Base-by-base conservation (phyloP, 2,329 filamentous ascomycete species). In the Thermothelomyces thermophilus region DNA sequence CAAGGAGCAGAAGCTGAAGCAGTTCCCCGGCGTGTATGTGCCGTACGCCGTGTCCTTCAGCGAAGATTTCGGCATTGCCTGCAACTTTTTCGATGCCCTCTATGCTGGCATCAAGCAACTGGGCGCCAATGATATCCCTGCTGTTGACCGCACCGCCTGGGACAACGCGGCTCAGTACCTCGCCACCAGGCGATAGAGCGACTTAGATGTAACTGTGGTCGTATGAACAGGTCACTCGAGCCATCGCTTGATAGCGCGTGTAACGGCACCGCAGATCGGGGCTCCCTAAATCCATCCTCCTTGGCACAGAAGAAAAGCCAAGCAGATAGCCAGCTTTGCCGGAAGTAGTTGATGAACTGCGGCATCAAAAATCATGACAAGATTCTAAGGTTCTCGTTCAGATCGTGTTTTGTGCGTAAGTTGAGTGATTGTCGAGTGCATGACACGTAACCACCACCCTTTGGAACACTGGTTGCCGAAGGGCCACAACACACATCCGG, bases 31-130 rank as follows among this genome's bases (percentile, higher is more conserved):
- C 44, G 72, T 65, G 13, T 81, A 72, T 58, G 73, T 84, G n/a
- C 81, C 82, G 1, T 77, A 72, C 58, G 78, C 80, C 10, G 73
- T 76, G 34, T 68, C 79, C 40, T 74, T 83, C 54, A 66, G 66
- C n/a, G 79, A 82, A 41, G 82, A 85, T 62, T 68, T 85, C 20
- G 72, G 75, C 9, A 71, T 79, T 20, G 75, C 73, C 36, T 77
- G 75, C 55, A 70, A 71, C 30, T 82, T 84, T 61, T 76, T 84
- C 56, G 71, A 74, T 48, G 78, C 79, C 4, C 63, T 85, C 31
- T 71, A 76, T 55, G 71, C 70, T 17, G 81, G 80, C 36, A 66
- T 84, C n/a, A 73, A 78, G 64, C 73, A 70, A 9, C 63, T 84
- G 8, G 71, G 70, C 43, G 66, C 65, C 24, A 70, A 73, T 46